A percentile compares a stretch with the other conserved stretches of the same genome.
These are phyloP conservation scores for Fennellomyces sp. DNA, from an alignment of 371 early-diverging fungal species.

Conservation along the genomic window DNA sequence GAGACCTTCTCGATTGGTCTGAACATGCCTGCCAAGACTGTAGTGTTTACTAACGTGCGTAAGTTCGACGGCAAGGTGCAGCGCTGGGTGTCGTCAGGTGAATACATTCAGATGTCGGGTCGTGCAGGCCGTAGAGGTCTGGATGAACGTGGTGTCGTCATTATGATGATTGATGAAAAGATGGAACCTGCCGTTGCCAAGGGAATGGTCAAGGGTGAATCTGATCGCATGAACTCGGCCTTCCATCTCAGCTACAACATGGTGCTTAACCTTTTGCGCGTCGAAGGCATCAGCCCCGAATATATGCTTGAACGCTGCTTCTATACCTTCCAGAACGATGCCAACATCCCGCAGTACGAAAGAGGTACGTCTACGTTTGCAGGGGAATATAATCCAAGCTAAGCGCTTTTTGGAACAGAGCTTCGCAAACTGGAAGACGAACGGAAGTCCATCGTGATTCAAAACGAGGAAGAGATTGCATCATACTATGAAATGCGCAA, in stretches of 20 bases:
- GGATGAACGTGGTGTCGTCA: conserved; percentile 98
- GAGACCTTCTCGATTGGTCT: conserved; percentile 99
- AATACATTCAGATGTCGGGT: conserved; percentile 99
- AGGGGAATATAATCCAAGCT: too few relatives aligned
- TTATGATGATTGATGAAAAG: conserved; percentile 96
- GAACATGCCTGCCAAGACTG: conserved; percentile 99
- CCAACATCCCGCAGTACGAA: conserved; percentile 82
- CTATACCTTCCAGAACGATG: conserved; percentile 94
- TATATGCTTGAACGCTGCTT: conserved; percentile 96
- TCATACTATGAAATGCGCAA: conserved; percentile 79
- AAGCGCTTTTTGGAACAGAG: conserved; percentile 20
- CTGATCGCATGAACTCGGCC: conserved; percentile 95
- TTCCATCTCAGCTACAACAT: conserved; percentile 99
- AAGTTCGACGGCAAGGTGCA: conserved; percentile 96
- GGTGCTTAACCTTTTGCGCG: conserved; percentile 97
- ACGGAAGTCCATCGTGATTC: conserved; percentile 58
- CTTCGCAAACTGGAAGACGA: conserved; percentile 62
- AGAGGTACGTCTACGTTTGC: conserved; percentile 31
- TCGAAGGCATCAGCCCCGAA: conserved; percentile 97
- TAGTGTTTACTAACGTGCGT: conserved; percentile 96
- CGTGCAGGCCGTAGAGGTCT: conserved; percentile 98
- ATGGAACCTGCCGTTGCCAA: conserved; percentile 95
- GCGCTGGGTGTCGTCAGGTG: conserved; percentile 92
- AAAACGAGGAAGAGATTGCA: conserved; percentile 70
- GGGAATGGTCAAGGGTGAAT: conserved; percentile 92